Percentiles rank a stretch among this genome's conserved stretches.
phyloP scores from a whole-genome alignment of 192 early-diverging fungal genomes.

The Coemansia sp. region DNA sequence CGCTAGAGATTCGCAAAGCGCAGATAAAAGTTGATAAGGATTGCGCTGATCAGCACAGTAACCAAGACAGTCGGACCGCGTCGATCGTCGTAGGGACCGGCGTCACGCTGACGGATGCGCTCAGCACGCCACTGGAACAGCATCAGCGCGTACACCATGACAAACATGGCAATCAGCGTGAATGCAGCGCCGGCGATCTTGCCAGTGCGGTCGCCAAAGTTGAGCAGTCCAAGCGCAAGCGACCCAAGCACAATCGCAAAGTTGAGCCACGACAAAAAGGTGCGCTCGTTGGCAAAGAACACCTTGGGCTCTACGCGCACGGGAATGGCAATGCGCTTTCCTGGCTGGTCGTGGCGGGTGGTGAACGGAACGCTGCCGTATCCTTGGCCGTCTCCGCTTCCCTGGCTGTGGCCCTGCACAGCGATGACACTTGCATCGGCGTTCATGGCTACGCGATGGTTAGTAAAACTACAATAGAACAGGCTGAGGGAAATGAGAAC shows the following conservation, averaged over 20 bases:
- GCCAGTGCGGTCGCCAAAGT: constrained; percentile 79
- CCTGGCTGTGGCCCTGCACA: constrained; percentile 42
- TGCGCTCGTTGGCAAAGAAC: constrained; percentile 94
- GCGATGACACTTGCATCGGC: constrained; percentile 50
- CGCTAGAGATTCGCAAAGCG: constrained; percentile 31
- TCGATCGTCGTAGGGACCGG: constrained; percentile 76
- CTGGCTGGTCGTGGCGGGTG: constrained; percentile 28
- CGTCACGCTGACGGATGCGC: constrained; percentile 64
- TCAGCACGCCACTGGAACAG: constrained; percentile 76
- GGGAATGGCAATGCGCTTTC: constrained; percentile 74
- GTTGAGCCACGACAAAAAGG: constrained; percentile 87
- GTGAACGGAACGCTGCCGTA: constrained; percentile 44
- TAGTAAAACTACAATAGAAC: neutral
- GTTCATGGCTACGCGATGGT: constrained; percentile 21
- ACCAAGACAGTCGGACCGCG: constrained; percentile 73
- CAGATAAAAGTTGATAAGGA: constrained; percentile 74
- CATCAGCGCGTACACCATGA: constrained; percentile 78
- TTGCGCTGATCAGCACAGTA: constrained; percentile 63
- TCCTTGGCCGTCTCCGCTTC: constrained; percentile 3
- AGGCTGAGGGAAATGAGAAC: neutral
- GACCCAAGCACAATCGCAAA: constrained; percentile 77
- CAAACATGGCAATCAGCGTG: constrained; percentile 66
- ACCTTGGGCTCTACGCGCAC: constrained; percentile 87
- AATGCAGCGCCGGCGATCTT: constrained; percentile 69
- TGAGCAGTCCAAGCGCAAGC: constrained; percentile 74